phyloP scores from a whole-genome alignment of 108 stramenopile genomes.

The Cyclotella distinguenda region DNA sequence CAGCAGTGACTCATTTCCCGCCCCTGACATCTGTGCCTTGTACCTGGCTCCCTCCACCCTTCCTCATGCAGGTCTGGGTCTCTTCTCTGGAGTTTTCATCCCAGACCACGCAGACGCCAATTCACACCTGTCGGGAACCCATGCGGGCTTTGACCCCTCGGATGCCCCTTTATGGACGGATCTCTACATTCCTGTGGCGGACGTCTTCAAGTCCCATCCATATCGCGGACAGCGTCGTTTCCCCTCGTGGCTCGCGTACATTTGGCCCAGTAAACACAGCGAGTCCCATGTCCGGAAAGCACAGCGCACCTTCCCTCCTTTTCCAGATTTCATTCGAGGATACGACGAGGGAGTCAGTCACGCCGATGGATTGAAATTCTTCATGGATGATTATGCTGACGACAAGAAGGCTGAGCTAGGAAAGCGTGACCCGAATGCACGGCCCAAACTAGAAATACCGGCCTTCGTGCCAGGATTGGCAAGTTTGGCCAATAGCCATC shows the following conservation, averaged over 20 bases:
- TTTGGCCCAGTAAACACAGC: constrained; percentile 36
- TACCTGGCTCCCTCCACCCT: constrained; percentile 49
- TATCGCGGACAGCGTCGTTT: constrained; percentile 52
- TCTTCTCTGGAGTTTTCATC: constrained; percentile 31
- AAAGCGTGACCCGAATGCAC: too few species aligned
- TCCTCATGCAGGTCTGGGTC: constrained; percentile 36
- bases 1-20: too few species aligned
- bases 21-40: constrained; percentile 22
- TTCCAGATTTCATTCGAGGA: constrained; percentile 6
- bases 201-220: constrained; percentile 49
- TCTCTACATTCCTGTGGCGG: constrained; percentile 49
- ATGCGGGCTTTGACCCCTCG: constrained; percentile 17
- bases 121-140: constrained; percentile 21
- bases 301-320: constrained; percentile 11
- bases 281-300: constrained; percentile 7
- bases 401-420: neutral
- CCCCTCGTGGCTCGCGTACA: constrained; percentile 50
- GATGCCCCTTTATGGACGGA: constrained; percentile 44
- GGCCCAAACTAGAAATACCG: constrained; percentile 3
- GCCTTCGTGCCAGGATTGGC: constrained; percentile 47
- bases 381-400: constrained; percentile 23
- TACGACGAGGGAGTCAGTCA: constrained; percentile 30
- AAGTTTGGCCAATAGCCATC: constrained; percentile 43
- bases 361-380: constrained; percentile 32
- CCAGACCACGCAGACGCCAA: constrained; percentile 18